A percentile compares a stretch with the other conserved stretches of the same genome.
Evolutionary conservation across 2,329 filamentous ascomycete species (phyloP).

Genomic region (Trichoderma sp.): DNA sequence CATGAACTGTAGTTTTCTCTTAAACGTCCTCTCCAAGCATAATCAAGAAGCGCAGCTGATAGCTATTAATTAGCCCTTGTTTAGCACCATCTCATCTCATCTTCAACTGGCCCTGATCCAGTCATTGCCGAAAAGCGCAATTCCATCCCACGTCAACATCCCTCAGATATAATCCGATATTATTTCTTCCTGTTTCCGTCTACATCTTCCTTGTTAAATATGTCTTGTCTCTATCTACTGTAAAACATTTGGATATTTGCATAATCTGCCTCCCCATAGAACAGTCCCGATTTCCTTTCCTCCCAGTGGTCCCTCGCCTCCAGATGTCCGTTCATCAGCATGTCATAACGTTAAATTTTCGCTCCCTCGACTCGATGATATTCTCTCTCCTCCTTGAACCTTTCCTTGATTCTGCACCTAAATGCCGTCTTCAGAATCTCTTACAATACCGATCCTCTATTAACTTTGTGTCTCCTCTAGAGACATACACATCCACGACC

Average conservation of each 20-base stretch:
- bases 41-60: not conserved
- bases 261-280: constrained; percentile 12
- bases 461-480: not conserved
- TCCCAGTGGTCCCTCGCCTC: constrained; percentile 15
- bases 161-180: constrained; percentile 1
- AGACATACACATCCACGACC: not conserved
- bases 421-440: not conserved
- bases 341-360: constrained; percentile 18
- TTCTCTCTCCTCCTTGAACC: not conserved
- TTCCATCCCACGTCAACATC: not conserved
- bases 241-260: constrained; percentile 24
- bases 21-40: not conserved
- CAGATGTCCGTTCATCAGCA: constrained; percentile 24
- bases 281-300: constrained; percentile 5
- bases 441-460: constrained; percentile 1
- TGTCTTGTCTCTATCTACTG: constrained; percentile 27
- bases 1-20: not conserved
- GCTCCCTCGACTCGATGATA: constrained; percentile 9
- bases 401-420: constrained; percentile 26
- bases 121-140: not conserved
- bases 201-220: constrained; percentile 18
- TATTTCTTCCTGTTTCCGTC: constrained; percentile 12
- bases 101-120: not conserved
- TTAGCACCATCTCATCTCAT: too few relatives aligned
- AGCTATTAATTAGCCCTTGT: too few relatives aligned